These are phyloP conservation scores for Aeschynomene evenia DNA, from an alignment of 306 rosid species.

Conservation along the genomic window DNA sequence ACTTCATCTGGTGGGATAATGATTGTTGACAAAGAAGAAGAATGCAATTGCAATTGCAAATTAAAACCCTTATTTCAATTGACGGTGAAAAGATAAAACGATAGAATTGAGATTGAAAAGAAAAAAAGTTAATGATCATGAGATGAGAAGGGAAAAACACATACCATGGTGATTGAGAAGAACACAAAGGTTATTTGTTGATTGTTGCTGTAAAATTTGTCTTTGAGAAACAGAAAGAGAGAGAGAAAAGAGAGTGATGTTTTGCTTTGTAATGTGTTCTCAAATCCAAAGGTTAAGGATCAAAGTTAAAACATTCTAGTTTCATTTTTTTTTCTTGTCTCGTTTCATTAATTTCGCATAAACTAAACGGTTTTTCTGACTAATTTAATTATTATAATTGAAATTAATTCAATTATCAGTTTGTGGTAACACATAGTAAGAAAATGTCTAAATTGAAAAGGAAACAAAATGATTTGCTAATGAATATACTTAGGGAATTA, in stretches of 20 bases:
- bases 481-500: background rate
- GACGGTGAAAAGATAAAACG: background rate
- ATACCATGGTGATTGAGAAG: slow-evolving; percentile 29
- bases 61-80: background rate
- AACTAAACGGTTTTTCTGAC: background rate
- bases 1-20: no score
- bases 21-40: no score
- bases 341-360: background rate
- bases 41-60: no score
- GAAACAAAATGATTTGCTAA: no score
- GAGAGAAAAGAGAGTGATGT: background rate
- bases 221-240: background rate
- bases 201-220: background rate
- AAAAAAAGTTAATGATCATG: background rate
- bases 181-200: background rate
- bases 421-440: background rate
- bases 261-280: background rate
- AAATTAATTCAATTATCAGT: background rate
- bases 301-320: background rate
- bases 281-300: background rate
- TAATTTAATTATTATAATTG: background rate
- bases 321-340: no score
- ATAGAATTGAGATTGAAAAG: background rate
- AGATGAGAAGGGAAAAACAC: background rate
- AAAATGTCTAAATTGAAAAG: background rate